Evolutionary conservation across 2,329 filamentous ascomycete genomes (phyloP), one percentile per base, ranked within the genome.

Genomic region (Huntiella savannae): DNA sequence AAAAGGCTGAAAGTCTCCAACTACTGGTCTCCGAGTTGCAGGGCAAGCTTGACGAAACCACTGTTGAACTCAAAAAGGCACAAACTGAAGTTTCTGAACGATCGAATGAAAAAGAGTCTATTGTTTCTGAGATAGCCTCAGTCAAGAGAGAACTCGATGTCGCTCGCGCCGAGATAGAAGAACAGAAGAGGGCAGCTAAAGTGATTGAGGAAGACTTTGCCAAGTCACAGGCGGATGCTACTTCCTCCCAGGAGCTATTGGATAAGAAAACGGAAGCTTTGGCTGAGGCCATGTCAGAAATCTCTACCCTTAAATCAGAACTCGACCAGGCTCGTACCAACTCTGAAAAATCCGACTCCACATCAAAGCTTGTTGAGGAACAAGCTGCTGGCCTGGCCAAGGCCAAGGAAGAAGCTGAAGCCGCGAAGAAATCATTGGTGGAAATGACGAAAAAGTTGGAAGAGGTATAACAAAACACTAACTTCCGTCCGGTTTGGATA

Each of bases 401-500:
- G 34, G 34, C 15, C 34, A 22, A 41, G 19, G 10, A 28, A n/a
- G 19, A 41, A 15, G 22, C 40, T 11, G 22, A 41, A 5, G 40
- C 28, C 28, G 19, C 22, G 5, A 32, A 41, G 36, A 28, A 62
- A 50, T 53, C 57, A 52, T 54, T 53, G 41, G 56, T 53, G 36
- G 50, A 60, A 49, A 53, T 58, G 13, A 56, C 59, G 39, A 51
- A 52, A 11, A 53, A 57, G 40, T 45, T 56, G 22, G 53, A 56
- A 50, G 52, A 59, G 15, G 43, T 45, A 50, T 19, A 35, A 36
- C 16, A 10, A 28, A 28, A 28, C 22, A 10, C 22, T 10, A 10
- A 28, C 10, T 1, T 28, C 22, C 2, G 22, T 15, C 28, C 12
- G 15, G 11, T 13, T 3, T 13, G 22, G 12, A 4, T 10, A 36